Percentiles rank a stretch among this genome's conserved stretches.
phyloP scores from a whole-genome alignment of 306 rosid genomes.

The Leucaena leucocephala region DNA sequence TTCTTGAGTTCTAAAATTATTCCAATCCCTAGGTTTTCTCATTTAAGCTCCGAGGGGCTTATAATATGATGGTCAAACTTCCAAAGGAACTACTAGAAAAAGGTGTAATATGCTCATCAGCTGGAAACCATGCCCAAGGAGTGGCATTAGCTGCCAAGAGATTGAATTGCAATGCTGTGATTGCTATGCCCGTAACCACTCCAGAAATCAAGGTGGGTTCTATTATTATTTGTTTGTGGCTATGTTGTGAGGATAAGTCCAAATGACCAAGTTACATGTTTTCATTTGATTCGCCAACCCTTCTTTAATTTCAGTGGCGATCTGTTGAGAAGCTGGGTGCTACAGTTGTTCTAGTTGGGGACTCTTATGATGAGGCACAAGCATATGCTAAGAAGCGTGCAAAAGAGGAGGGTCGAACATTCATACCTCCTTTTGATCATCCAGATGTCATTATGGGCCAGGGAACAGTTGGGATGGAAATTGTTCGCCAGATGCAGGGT shows the following conservation, averaged over 20 bases:
- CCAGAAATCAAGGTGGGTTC: slow-evolving; percentile 84
- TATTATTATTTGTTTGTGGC: slow-evolving; percentile 7
- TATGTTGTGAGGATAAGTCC: not conserved
- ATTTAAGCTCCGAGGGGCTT: slow-evolving; percentile 95
- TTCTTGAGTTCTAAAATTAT: slow-evolving; percentile 24
- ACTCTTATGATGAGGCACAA: slow-evolving; percentile 95
- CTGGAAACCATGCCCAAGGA: slow-evolving; percentile 99
- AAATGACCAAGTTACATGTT: slow-evolving; percentile 8
- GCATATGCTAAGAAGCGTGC: slow-evolving; percentile 79
- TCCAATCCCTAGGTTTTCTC: slow-evolving; percentile 71
- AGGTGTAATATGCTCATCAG: slow-evolving; percentile 96
- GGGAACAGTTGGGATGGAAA: slow-evolving; percentile 97
- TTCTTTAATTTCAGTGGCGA: slow-evolving; percentile 60
- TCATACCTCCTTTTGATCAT: slow-evolving; percentile 93
- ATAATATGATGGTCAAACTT: slow-evolving; percentile 96
- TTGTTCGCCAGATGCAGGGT: slow-evolving; percentile 68
- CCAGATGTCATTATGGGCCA: slow-evolving; percentile 94
- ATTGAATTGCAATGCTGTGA: slow-evolving; percentile 73
- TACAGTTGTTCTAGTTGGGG: slow-evolving; percentile 82
- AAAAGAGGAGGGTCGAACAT: slow-evolving; percentile 70
- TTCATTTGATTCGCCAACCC: not conserved
- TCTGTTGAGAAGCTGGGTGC: slow-evolving; percentile 89
- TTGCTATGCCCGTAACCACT: slow-evolving; percentile 90
- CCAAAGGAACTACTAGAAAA: slow-evolving; percentile 60
- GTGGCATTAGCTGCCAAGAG: slow-evolving; percentile 89